Evolutionary conservation across 2,329 filamentous ascomycete species (phyloP), one percentile per base, ranked within the genome.

Genomic region (Aschersonia sp.): DNA sequence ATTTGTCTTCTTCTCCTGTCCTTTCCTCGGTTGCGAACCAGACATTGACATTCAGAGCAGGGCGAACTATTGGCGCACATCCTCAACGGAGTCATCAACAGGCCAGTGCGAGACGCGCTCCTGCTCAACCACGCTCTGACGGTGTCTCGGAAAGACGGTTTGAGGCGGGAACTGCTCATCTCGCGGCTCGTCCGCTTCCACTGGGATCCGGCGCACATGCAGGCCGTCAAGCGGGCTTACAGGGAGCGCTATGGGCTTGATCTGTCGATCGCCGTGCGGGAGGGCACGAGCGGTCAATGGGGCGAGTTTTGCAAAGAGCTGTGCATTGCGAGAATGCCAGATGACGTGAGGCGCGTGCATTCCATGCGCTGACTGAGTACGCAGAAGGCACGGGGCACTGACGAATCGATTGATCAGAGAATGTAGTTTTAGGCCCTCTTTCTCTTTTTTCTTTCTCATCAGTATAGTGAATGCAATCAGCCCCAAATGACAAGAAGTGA

Each of bases 1-100:
- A 22, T 22, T 3, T 42, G 4, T 22, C 22, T 22, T 42, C 22
- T 40, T 31, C 8, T 14, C 32, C 35, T 35, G 43, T 39, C 45
- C 46, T 31, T 47, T 43, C 49, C 44, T 12, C 35, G 8, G 9
- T 48, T 47, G 30, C 2, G 30, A 12, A 35, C 14, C 9, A 43
- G 7, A 22, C 6, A 29, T 12, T 9, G 9, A 31, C 10, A 11
- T 32, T 5, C 48, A 32, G 6, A 5, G 44, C 55, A 95, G 89
- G 92, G 92, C 53, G 92, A 98, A 68, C 81, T 94, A 22, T 79
- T 97, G 39, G 87, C 88, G 0, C 92, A 97, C 65, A 87, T 97
- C 56, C 82, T 98, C 59, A 95, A 97, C 66, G 92, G 92, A 58
- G 81, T 94, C 49, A 94, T 97, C 69, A 97, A 97, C 68, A 85